Conservation (phyloP, 345 rosid species). For the Turnera subulata region DNA sequence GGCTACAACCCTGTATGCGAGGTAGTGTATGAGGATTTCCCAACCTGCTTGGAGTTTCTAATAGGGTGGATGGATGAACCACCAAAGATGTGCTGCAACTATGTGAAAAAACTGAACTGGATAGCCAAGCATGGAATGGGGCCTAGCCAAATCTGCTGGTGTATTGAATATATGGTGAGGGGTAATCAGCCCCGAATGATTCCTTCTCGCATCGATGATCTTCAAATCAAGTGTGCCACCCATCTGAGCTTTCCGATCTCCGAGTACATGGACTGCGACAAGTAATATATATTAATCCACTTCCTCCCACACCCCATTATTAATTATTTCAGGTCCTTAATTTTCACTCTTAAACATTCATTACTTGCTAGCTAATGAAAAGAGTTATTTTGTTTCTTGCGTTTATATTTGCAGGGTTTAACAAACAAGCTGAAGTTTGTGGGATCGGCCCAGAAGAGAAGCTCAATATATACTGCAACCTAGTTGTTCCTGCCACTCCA, state of each 20-base stretch:
- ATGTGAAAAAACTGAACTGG: not conserved
- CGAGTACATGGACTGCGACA: conserved; percentile 37
- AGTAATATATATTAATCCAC: conserved; percentile 17
- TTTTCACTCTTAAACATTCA: too few relatives aligned
- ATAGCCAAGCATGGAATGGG: not conserved
- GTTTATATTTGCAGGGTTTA: too few relatives aligned
- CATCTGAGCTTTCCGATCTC: conserved; percentile 35
- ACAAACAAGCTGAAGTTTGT: too few relatives aligned
- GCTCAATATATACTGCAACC: too few relatives aligned
- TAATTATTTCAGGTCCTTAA: too few relatives aligned
- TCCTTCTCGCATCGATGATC: not conserved
- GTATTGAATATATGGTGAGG: conserved; percentile 7
- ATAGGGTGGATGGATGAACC: not conserved
- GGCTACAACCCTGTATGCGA: not conserved
- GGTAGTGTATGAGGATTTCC: not conserved
- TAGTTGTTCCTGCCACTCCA: too few relatives aligned
- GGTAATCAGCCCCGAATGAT: not conserved
- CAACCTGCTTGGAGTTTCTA: conserved; percentile 7
- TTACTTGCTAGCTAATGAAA: too few relatives aligned
- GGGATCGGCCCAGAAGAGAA: too few relatives aligned
- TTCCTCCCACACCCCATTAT: not conserved
- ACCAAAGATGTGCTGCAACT: not conserved
- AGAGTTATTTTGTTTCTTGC: too few relatives aligned
- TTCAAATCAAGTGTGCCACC: not conserved
- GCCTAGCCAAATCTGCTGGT: not conserved